Evolutionary conservation across 805 yeast species (phyloP).

Genomic region (Dipodascus geniculatus): DNA sequence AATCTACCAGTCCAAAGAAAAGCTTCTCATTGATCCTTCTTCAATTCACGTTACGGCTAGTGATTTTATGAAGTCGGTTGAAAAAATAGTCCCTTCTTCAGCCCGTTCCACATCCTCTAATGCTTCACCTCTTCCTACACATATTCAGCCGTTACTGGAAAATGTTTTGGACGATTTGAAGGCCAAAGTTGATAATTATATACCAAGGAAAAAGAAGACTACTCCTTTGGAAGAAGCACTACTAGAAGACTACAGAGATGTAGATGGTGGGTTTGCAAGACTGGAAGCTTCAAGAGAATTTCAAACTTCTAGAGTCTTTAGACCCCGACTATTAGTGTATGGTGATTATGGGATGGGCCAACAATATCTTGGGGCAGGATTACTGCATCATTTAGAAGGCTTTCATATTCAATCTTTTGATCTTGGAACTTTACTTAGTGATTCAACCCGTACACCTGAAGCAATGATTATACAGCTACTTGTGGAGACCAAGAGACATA

Average conservation of each 20-base stretch:
- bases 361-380: conserved; percentile 70
- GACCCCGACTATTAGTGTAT: conserved; percentile 66
- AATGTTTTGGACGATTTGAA: conserved; percentile 37
- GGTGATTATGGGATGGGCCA: conserved; percentile 82
- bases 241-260: conserved; percentile 44
- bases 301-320: conserved; percentile 54
- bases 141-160: conserved; percentile 51
- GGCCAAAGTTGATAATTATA: conserved; percentile 35
- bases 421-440: conserved; percentile 63
- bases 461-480: conserved; percentile 73
- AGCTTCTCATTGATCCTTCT: conserved; percentile 59
- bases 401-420: conserved; percentile 82
- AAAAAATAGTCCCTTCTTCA: conserved; percentile 83
- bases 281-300: conserved; percentile 45
- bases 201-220: conserved; percentile 48
- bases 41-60: conserved; percentile 62
- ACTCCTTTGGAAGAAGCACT: conserved; percentile 59
- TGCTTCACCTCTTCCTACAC: conserved; percentile 70
- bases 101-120: conserved; percentile 69
- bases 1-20: conserved; percentile 66
- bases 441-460: conserved; percentile 72
- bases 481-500: conserved; percentile 78
- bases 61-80: conserved; percentile 79
- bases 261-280: conserved; percentile 55
- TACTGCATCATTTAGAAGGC: conserved; percentile 75